Conservation (phyloP, 176 grass and related monocot genomes). For the Puya raimondii region DNA sequence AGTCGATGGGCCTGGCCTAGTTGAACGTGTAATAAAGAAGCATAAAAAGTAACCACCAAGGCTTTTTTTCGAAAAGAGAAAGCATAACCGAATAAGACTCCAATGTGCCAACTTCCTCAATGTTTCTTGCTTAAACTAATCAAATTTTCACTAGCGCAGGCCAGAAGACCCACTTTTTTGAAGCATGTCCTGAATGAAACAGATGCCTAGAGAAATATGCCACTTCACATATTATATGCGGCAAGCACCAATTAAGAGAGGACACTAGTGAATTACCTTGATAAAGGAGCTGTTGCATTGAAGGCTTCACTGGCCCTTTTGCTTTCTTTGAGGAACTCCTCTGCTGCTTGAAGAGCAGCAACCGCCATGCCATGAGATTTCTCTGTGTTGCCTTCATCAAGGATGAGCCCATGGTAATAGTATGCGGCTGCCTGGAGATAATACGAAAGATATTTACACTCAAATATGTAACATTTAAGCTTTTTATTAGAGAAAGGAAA, state of each 20-base stretch:
- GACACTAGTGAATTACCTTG: conserved; percentile 11
- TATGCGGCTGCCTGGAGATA: conserved; percentile 19
- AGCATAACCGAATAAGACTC: too few species aligned
- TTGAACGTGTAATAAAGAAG: too few species aligned
- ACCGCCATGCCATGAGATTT: conserved; percentile 20
- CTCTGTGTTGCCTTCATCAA: conserved; percentile 24
- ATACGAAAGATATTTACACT: background rate
- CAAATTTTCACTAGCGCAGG: too few species aligned
- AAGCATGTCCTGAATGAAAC: background rate
- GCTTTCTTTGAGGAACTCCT: conserved; percentile 21
- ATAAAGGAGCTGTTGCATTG: conserved; percentile 15
- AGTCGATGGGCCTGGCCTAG: too few species aligned
- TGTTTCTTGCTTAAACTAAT: too few species aligned
- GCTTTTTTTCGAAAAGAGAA: too few species aligned
- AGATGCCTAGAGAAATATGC: background rate
- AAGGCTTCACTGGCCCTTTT: conserved; percentile 17
- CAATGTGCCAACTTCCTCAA: too few species aligned
- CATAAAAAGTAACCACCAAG: too few species aligned
- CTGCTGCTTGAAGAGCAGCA: conserved; percentile 18
- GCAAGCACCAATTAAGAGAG: background rate
- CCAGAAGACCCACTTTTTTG: too few species aligned
- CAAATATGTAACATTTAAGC: background rate
- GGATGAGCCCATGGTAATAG: conserved; percentile 23
- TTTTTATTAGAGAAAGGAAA: background rate
- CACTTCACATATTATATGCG: background rate